Evolutionary conservation across 192 early-diverging fungal genomes (phyloP).

Genomic region (Coemansia nantahalensis): DNA sequence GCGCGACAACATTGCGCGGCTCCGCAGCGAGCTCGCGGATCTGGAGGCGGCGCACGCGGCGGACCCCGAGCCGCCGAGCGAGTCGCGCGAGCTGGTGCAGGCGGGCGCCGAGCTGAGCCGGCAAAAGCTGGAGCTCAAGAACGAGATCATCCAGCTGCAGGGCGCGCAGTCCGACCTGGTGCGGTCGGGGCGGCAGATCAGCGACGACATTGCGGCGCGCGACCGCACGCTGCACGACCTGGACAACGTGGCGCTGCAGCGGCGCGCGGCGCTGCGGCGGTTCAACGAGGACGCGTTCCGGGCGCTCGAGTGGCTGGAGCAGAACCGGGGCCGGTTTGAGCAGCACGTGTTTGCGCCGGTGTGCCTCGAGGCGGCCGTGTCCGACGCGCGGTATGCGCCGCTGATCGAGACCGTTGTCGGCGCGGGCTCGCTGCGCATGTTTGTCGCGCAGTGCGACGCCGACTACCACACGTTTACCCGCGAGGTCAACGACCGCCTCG

Average conservation of each 20-base stretch:
- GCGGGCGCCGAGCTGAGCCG: constrained; percentile 31
- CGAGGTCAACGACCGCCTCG: constrained; percentile 60
- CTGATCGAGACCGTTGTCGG: constrained; percentile 63
- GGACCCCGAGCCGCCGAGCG: constrained; percentile 7
- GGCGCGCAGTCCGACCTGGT: constrained; percentile 46
- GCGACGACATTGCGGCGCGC: constrained; percentile 28
- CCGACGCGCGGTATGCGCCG: constrained; percentile 58
- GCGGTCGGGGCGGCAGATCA: constrained; percentile 21
- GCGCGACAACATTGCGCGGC: constrained; percentile 31
- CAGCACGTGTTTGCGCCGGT: constrained; percentile 73
- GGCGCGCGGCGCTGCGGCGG: constrained; percentile 55
- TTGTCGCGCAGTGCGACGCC: constrained; percentile 70
- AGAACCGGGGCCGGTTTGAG: constrained; percentile 62
- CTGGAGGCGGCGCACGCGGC: constrained; percentile 20
- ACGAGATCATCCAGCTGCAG: constrained; percentile 46
- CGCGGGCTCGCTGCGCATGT: constrained; percentile 61
- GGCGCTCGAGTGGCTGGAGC: constrained; percentile 68
- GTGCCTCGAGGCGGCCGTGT: constrained; percentile 68
- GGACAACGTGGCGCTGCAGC: constrained; percentile 56
- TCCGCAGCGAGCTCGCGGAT: constrained; percentile 39
- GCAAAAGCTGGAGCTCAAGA: constrained; percentile 38
- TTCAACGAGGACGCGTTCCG: constrained; percentile 56
- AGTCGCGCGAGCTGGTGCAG: constrained; percentile 21
- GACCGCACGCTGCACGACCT: constrained; percentile 56
- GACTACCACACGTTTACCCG: constrained; percentile 75